A percentile compares a stretch with the other conserved stretches of the same genome.
Evolutionary conservation across 768 basidiomycete species (phyloP).

Genomic region (Guyanaporus albipodus): DNA sequence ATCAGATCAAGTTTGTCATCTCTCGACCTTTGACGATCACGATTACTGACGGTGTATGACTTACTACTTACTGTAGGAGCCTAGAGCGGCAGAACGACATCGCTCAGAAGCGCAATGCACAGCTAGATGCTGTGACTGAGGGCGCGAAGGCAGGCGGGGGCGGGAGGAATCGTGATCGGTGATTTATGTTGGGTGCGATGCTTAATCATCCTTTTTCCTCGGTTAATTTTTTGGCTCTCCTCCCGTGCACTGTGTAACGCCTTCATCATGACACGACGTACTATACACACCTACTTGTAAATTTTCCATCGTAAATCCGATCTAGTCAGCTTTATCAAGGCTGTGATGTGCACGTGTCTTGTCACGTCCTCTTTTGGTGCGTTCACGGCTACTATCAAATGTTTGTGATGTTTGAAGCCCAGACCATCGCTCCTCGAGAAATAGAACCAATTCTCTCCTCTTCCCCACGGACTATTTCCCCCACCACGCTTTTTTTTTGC

Average conservation of each 20-base stretch:
- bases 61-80: constrained; percentile 41
- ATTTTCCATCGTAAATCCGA: background rate
- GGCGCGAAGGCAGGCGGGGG: constrained; percentile 13
- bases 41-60: background rate
- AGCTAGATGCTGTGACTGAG: constrained; percentile 34
- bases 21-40: background rate
- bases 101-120: constrained; percentile 65
- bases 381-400: no score
- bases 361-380: no score
- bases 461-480: no score
- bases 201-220: background rate
- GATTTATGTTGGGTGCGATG: background rate
- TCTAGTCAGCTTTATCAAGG: no score
- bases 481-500: no score
- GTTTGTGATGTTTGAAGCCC: no score
- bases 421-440: no score
- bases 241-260: constrained; percentile 11
- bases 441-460: no score
- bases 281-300: constrained; percentile 17
- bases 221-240: constrained; percentile 1
- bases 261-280: constrained; percentile 16
- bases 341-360: no score
- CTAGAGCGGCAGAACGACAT: constrained; percentile 73
- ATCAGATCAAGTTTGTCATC: constrained; percentile 65
- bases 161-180: constrained; percentile 21